phyloP scores from a whole-genome alignment of 1,139 yeast genomes.

The Suhomyces coccinellae region DNA sequence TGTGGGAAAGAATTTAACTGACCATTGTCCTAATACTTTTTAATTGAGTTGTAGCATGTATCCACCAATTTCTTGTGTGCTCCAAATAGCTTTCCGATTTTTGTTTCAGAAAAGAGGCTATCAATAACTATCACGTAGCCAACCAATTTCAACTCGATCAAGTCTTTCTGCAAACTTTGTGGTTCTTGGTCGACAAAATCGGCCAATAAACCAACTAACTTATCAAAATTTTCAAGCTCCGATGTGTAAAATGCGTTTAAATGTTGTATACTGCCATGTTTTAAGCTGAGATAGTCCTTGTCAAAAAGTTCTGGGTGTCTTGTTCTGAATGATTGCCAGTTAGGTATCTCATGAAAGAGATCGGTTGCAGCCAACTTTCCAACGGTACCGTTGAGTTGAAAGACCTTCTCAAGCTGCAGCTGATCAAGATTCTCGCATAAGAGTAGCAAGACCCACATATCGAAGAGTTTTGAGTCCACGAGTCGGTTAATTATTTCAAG shows the following conservation, averaged over 20 bases:
- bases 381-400: constrained; percentile 7
- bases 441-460: constrained; percentile 39
- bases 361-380: constrained; percentile 8
- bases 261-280: background rate
- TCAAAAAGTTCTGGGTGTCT: constrained; percentile 17
- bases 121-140: constrained; percentile 15
- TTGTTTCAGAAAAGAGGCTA: constrained; percentile 12
- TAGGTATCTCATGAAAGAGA: constrained; percentile 12
- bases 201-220: constrained; percentile 7
- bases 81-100: constrained; percentile 7
- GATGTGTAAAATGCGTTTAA: constrained; percentile 6
- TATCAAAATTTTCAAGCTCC: constrained; percentile 8
- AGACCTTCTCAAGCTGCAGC: constrained; percentile 7
- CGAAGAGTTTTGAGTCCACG: constrained; percentile 41
- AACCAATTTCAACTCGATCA: constrained; percentile 16
- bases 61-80: constrained; percentile 9
- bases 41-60: constrained; percentile 7
- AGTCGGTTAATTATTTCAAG: constrained; percentile 28
- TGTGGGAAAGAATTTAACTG: constrained; percentile 52
- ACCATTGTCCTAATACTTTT: constrained; percentile 3
- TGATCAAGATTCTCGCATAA: constrained; percentile 19
- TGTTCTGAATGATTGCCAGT: constrained; percentile 16
- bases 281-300: constrained; percentile 1
- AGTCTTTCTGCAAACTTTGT: constrained; percentile 3
- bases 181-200: constrained; percentile 2